Base-by-base conservation (phyloP, 2,329 filamentous ascomycete species). In the Pseudovirgaria hyperparasitica region DNA sequence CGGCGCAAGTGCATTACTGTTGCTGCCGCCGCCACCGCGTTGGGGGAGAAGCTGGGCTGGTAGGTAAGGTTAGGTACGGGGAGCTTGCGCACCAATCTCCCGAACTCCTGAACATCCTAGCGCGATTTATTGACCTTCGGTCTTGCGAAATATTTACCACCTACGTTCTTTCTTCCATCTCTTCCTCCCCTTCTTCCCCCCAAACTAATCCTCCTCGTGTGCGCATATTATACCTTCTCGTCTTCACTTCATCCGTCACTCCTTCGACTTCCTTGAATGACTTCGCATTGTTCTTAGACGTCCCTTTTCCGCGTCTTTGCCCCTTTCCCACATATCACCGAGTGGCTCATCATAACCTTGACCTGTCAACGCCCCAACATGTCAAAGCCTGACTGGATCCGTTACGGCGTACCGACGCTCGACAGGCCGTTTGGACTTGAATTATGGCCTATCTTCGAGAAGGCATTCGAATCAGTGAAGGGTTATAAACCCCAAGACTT, bases 361-460 rank as follows among this genome's bases (percentile, higher is more conserved):
- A 25, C 19, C 22, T 23, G 19, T 16, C 28, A 23, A 27, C 12
- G 11, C 20, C 29, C 29, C 6, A 19, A 16, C 45, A 69, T 69
- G 63, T 58, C 58, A 33, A 58, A 45, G 38, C 58, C 53, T 37
- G 60, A 52, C 67, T 82, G 57, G 59, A 55, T 65, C 33, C 45
- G 62, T 34, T 42, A 51, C 41, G 62, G 62, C 52, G 53, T 74
- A 41, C 87, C 87, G 30, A 84, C 84, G 36, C 67, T 96, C 57
- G 86, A 94, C 54, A 75, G 81, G 39, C 87, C 87, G 18, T 96
- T 96, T 48, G 90, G 87, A 55, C 64, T 96, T 42, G 68, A 81
- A 38, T 62, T 94, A 57, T 96, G 90, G 90, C 84, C 87, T 44
- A 74, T 92, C 59, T 96, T 96, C 70, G 80, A 78, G 62, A 82